Percentiles rank a stretch among this genome's conserved stretches.
Evolutionary conservation across 2,329 filamentous ascomycete genomes (phyloP).

Genomic region (Calonectria multiphialidica): DNA sequence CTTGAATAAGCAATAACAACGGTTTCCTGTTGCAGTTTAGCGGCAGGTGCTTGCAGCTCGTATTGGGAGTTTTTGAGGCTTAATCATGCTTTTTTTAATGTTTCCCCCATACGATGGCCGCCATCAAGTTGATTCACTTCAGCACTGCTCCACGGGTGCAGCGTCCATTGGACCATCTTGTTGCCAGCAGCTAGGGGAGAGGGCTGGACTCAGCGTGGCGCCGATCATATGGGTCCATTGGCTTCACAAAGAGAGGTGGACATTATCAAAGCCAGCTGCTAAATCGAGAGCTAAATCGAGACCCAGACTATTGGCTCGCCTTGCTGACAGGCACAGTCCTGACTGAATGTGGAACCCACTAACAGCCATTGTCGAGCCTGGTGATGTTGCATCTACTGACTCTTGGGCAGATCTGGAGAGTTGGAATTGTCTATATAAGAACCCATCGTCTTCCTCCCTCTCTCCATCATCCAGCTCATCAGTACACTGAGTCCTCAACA

Average conservation of each 20-base stretch:
- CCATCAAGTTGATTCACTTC: neutral
- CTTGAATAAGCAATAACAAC: conserved; percentile 3
- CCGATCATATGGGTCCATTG: neutral
- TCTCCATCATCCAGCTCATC: neutral
- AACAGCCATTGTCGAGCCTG: neutral
- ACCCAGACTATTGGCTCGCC: neutral
- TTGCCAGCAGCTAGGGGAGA: neutral
- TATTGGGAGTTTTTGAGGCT: neutral
- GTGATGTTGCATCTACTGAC: neutral
- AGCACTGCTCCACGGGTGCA: neutral
- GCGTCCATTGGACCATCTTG: neutral
- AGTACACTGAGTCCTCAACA: neutral
- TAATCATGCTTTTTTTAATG: conserved; percentile 10
- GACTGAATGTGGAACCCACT: neutral
- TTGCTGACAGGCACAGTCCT: neutral
- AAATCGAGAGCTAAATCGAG: conserved; percentile 10
- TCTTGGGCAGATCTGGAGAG: neutral
- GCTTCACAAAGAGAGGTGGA: neutral
- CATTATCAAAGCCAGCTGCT: neutral
- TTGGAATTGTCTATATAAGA: neutral
- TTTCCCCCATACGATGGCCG: neutral
- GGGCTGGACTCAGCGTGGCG: neutral
- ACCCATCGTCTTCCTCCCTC: neutral
- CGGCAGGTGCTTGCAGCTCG: neutral
- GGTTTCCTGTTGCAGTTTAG: neutral